These are phyloP conservation scores for Micractinium conductrix DNA, from an alignment of 139 green algal genomes.

Conservation along the genomic window DNA sequence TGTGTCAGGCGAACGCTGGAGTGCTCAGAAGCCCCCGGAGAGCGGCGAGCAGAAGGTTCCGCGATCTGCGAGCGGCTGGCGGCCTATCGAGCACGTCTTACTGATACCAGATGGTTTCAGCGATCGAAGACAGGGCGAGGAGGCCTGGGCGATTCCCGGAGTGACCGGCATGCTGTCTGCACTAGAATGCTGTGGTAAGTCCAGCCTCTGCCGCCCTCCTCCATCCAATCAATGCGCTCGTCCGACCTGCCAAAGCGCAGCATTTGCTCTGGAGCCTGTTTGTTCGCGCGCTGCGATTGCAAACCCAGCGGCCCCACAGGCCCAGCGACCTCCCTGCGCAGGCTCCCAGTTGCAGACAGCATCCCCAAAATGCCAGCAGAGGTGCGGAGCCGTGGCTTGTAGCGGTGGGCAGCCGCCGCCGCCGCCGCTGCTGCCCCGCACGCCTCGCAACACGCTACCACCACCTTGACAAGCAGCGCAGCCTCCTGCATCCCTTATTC, in stretches of 20 bases:
- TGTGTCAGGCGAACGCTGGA: too few relatives aligned
- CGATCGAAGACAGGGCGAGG: background rate
- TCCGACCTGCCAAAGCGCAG: background rate
- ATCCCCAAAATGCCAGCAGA: background rate
- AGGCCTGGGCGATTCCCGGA: too few relatives aligned
- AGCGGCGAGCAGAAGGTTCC: too few relatives aligned
- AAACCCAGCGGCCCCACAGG: background rate
- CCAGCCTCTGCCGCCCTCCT: background rate
- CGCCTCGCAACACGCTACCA: background rate
- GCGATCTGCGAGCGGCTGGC: too few relatives aligned
- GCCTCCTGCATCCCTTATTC: too few relatives aligned
- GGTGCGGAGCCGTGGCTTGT: background rate
- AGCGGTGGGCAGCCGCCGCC: background rate
- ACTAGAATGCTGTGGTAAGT: background rate
- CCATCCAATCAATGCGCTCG: background rate
- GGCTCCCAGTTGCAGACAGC: background rate
- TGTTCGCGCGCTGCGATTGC: background rate
- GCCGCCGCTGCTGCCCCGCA: background rate
- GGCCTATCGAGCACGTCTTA: background rate
- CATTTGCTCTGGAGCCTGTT: background rate
- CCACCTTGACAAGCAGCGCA: background rate
- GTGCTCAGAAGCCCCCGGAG: background rate
- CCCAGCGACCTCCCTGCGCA: background rate
- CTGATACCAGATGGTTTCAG: background rate
- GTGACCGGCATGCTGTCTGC: too few relatives aligned